These are phyloP conservation scores for Globisporangium okanoganense DNA, from an alignment of 352 stramenopile species.

Conservation along the genomic window DNA sequence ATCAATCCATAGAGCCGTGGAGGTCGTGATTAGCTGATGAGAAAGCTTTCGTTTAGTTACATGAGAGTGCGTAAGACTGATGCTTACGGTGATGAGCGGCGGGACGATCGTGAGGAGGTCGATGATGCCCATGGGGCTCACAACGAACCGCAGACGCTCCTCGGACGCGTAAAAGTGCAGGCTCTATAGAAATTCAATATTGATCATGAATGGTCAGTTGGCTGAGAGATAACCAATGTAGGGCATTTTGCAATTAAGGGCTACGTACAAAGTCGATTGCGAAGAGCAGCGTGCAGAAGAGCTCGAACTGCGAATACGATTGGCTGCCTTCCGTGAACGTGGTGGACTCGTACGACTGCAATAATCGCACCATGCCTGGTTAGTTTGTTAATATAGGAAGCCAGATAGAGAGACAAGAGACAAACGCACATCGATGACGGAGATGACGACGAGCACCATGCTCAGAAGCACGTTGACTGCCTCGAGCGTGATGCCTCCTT, in stretches of 20 bases:
- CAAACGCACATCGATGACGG: constrained; percentile 28
- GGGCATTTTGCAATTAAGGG: not conserved
- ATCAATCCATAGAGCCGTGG: too few relatives aligned
- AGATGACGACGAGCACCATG: constrained; percentile 37
- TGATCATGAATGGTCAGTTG: too few relatives aligned
- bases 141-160: constrained; percentile 34
- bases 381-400: not conserved
- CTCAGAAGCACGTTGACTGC: constrained; percentile 43
- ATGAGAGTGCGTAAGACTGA: not conserved
- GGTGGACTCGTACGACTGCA: constrained; percentile 30
- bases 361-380: not conserved
- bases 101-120: constrained; percentile 57
- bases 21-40: not conserved
- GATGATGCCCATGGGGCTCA: constrained; percentile 49
- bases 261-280: constrained; percentile 40
- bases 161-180: constrained; percentile 39
- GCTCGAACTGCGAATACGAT: constrained; percentile 19
- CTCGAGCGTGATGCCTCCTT: constrained; percentile 30
- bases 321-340: constrained; percentile 7
- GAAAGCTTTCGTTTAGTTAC: not conserved
- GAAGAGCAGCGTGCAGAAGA: constrained; percentile 47
- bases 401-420: not conserved
- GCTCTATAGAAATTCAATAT: constrained; percentile 18
- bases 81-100: constrained; percentile 30
- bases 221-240: too few relatives aligned